A percentile compares a stretch with the other conserved stretches of the same genome.
phyloP scores from a whole-genome alignment of 352 stramenopile species.

The Phytophthora cryptogea region DNA sequence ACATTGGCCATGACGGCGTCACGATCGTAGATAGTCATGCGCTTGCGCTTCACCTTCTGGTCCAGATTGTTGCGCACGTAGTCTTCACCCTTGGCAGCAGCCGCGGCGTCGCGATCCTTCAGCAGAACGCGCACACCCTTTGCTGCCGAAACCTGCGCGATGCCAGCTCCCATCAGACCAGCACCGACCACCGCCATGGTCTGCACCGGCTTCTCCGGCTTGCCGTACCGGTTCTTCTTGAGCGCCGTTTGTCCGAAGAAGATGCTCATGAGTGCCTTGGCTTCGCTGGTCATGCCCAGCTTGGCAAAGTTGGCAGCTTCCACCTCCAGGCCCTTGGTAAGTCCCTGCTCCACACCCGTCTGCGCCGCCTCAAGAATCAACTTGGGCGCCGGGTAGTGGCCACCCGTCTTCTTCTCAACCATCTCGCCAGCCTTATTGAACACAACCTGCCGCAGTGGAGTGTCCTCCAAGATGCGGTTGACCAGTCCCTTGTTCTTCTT shows the following conservation, averaged over 20 bases:
- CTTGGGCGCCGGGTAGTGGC: slow-evolving; percentile 96
- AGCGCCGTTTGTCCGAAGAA: slow-evolving; percentile 98
- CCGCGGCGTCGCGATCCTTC: slow-evolving; percentile 94
- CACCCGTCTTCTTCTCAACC: slow-evolving; percentile 97
- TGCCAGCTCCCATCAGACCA: slow-evolving; percentile 98
- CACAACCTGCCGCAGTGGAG: slow-evolving; percentile 88
- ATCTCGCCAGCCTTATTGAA: slow-evolving; percentile 97
- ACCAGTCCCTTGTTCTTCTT: slow-evolving; percentile 90
- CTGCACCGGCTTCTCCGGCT: slow-evolving; percentile 85
- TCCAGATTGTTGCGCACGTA: slow-evolving; percentile 96
- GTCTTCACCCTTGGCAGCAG: slow-evolving; percentile 81
- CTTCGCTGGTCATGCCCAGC: slow-evolving; percentile 95
- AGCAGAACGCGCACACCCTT: slow-evolving; percentile 96
- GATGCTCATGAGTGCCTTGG: slow-evolving; percentile 96
- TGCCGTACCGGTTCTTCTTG: slow-evolving; percentile 97
- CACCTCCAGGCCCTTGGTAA: slow-evolving; percentile 87
- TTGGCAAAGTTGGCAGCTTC: slow-evolving; percentile 96
- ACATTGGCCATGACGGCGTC: slow-evolving; percentile 93
- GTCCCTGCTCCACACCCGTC: slow-evolving; percentile 84
- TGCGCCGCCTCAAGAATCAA: slow-evolving; percentile 94
- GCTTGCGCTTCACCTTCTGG: slow-evolving; percentile 94
- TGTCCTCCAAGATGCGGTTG: slow-evolving; percentile 95
- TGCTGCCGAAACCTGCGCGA: slow-evolving; percentile 95
- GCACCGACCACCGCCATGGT: slow-evolving; percentile 97
- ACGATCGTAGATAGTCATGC: slow-evolving; percentile 92